These are phyloP conservation scores for Chaetomiaceae sp. DNA, from an alignment of 2,329 filamentous ascomycete species.

Conservation along the genomic window DNA sequence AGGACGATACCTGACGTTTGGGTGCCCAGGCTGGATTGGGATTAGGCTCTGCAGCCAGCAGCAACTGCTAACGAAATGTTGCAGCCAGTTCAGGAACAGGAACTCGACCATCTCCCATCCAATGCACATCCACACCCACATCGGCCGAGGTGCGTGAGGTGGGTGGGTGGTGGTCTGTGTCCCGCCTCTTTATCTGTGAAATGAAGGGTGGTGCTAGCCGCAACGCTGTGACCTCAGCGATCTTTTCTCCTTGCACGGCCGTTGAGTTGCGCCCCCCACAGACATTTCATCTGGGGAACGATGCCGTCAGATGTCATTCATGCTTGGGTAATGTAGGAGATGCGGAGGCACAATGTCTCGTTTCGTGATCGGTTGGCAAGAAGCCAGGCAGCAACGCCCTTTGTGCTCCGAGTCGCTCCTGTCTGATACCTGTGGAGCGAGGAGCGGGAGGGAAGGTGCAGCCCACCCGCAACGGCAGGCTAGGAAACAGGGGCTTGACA, in stretches of 20 bases:
- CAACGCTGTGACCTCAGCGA: too few relatives aligned
- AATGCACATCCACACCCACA: too few relatives aligned
- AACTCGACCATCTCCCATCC: too few relatives aligned
- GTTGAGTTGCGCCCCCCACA: neutral
- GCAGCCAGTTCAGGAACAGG: constrained; percentile 16
- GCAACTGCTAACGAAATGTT: constrained; percentile 18
- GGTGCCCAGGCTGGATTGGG: constrained; percentile 16
- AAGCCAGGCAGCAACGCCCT: too few relatives aligned
- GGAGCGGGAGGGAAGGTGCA: constrained; percentile 4
- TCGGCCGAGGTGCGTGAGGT: too few relatives aligned
- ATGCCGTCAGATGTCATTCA: neutral
- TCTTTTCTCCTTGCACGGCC: too few relatives aligned
- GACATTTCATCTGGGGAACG: neutral
- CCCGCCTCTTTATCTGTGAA: constrained; percentile 9
- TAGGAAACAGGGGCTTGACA: too few relatives aligned
- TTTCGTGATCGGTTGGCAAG: too few relatives aligned
- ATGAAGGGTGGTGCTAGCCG: constrained; percentile 2
- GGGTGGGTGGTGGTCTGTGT: neutral
- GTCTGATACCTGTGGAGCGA: constrained; percentile 1
- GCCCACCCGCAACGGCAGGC: too few relatives aligned
- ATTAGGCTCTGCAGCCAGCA: constrained; percentile 14
- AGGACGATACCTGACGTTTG: constrained; percentile 18
- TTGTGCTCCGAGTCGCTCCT: neutral
- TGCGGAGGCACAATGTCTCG: too few relatives aligned
- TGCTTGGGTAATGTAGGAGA: too few relatives aligned